Evolutionary conservation across 495 filamentous ascomycete genomes (phyloP).

Genomic region (Tuber brumale): DNA sequence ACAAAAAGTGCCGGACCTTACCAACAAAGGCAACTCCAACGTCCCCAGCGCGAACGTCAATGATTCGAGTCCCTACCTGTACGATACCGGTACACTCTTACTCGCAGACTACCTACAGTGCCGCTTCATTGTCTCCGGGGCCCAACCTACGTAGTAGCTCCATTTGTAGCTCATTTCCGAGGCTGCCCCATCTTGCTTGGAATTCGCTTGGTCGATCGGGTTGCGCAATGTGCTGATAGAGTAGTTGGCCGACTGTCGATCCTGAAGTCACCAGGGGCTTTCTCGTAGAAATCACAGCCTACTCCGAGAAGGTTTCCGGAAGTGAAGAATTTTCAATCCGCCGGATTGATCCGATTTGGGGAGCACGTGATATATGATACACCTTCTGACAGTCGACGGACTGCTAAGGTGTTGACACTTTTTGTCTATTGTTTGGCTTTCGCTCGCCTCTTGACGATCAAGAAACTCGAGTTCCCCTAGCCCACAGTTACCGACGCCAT

Average conservation of each 20-base stretch:
- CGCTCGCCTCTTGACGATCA: not conserved
- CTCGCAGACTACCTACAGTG: too few relatives aligned
- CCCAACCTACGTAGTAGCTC: not conserved
- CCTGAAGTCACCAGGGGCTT: not conserved
- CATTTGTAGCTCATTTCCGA: not conserved
- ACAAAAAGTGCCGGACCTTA: too few relatives aligned
- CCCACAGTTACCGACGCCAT: not conserved
- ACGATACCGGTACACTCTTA: too few relatives aligned
- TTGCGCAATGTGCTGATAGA: not conserved
- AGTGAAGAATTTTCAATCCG: not conserved
- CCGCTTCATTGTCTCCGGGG: not conserved
- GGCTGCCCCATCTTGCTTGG: not conserved
- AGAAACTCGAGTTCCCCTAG: not conserved
- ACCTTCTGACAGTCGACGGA: not conserved
- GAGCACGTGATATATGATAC: not conserved
- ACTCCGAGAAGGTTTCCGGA: not conserved
- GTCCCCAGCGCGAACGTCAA: not conserved
- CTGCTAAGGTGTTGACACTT: not conserved
- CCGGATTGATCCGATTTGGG: not conserved
- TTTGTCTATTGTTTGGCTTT: not conserved
- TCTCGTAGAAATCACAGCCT: not conserved
- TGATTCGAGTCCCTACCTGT: too few relatives aligned
- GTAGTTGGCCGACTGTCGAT: not conserved
- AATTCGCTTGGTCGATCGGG: not conserved
- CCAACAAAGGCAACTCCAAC: too few relatives aligned